These are phyloP conservation scores for Boletus subluridellus DNA, from an alignment of 1,284 basidiomycete species.

Conservation along the genomic window DNA sequence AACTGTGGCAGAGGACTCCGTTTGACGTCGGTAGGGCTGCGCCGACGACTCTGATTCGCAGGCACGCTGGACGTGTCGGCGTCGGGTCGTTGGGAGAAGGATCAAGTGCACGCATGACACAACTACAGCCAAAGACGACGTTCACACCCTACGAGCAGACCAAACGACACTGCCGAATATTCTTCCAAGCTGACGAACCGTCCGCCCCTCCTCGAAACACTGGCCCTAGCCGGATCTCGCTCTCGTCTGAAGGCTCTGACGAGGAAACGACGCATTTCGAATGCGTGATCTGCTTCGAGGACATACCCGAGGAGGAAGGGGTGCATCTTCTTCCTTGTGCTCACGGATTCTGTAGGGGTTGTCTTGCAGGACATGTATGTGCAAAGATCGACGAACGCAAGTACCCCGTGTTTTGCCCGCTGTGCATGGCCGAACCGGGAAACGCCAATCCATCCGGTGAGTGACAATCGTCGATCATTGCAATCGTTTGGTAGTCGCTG, in stretches of 20 bases:
- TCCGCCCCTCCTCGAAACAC: not conserved
- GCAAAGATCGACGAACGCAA: slow-evolving; percentile 49
- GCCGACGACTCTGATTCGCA: not conserved
- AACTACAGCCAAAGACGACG: not conserved
- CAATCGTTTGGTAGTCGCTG: not conserved
- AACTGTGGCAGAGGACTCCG: not conserved
- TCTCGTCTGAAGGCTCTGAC: slow-evolving; percentile 1
- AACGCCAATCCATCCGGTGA: slow-evolving; percentile 40
- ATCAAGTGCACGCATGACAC: not conserved
- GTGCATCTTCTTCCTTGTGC: slow-evolving; percentile 22
- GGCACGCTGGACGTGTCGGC: not conserved
- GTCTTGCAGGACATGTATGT: slow-evolving; percentile 46
- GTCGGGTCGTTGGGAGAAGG: slow-evolving; percentile 1
- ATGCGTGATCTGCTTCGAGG: slow-evolving; percentile 59
- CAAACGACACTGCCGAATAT: slow-evolving; percentile 29
- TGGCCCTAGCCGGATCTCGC: not conserved
- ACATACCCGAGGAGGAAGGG: slow-evolving; percentile 39
- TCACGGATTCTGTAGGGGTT: slow-evolving; percentile 38
- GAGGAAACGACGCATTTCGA: slow-evolving; percentile 14
- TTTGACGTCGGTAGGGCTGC: not conserved
- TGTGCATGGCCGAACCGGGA: slow-evolving; percentile 40
- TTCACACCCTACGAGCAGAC: slow-evolving; percentile 20
- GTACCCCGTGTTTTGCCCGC: slow-evolving; percentile 60
- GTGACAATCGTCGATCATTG: not conserved
- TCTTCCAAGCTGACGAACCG: slow-evolving; percentile 15